Base-by-base conservation (phyloP, 1,139 yeast genomes). In the Nakaseomyces sp. region DNA sequence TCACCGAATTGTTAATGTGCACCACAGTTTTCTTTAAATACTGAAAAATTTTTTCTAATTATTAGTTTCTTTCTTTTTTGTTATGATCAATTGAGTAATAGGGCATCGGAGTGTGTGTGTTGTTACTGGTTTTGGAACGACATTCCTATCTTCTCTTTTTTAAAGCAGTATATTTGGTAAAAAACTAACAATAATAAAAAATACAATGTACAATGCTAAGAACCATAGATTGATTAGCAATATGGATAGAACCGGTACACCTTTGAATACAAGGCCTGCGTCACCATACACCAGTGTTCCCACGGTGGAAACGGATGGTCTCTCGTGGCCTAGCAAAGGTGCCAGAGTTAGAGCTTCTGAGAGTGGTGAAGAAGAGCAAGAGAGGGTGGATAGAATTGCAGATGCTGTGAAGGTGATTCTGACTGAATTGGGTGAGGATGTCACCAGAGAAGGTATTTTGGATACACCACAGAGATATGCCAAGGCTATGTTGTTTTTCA, bases 401-500 rank as follows among this genome's bases (percentile, higher is more conserved):
- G 78, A 63, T 25, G 96, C 97, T 0, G 95, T 91, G 4, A 77
- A 77, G 56, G 81, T 89, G 3, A 83, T 91, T 47, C 70, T 91
- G 52, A 66, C 73, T 5, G 97, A 91, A 61, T 69, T 93, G 39
- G 99, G 99, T 30, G 99, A 91, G 64, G 96, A 93, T 58, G 79
- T 82, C 1, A 70, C 72, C 24, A 73, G 99, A 54, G 96, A 89
- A 61, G 99, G 99, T 0, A 68, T 91, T 29, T 65, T 84, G 57
- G 96, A 89, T 58, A 91, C 99, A 0, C 99, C 99, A 1, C 93
- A 87, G 59, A 69, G 99, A 53, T 91, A 88, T 62, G 98, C 99
- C 1, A 74, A 94, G 50, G 98, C 99, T 18, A 87, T 91, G 95
- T 72, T 91, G 43, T 91, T 71, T 58, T 88, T 93, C 71, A 91